Evolutionary conservation across 2,329 filamentous ascomycete species (phyloP).

Genomic region (Diaporthe nobilis): DNA sequence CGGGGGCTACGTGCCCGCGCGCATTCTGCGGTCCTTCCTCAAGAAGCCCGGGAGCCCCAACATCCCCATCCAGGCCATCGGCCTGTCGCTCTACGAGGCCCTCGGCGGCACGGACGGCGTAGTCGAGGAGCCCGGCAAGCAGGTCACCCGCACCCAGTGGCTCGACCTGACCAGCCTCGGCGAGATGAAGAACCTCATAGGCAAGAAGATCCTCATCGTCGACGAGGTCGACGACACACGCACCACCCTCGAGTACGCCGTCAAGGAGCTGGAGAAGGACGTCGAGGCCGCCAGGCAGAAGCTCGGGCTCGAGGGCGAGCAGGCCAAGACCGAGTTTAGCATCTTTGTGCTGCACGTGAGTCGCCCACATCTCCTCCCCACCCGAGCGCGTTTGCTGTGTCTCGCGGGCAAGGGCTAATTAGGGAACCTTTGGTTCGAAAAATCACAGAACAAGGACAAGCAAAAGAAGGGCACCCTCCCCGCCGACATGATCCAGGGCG

Average conservation of each 20-base stretch:
- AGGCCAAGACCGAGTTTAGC: slow-evolving; percentile 86
- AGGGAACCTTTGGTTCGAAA: no score
- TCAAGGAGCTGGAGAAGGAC: slow-evolving; percentile 94
- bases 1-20: slow-evolving; percentile 95
- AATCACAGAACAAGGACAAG: slow-evolving; percentile 92
- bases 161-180: slow-evolving; percentile 87
- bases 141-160: slow-evolving; percentile 98
- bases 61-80: slow-evolving; percentile 99
- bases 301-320: slow-evolving; percentile 65
- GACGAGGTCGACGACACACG: slow-evolving; percentile 97
- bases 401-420: neutral
- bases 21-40: slow-evolving; percentile 97
- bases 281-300: slow-evolving; percentile 84
- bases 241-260: slow-evolving; percentile 94
- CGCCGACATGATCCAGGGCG: slow-evolving; percentile 78
- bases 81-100: slow-evolving; percentile 94
- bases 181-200: slow-evolving; percentile 89
- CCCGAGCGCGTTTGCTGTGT: neutral
- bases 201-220: slow-evolving; percentile 92
- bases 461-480: slow-evolving; percentile 91
- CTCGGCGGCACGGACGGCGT: slow-evolving; percentile 67
- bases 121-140: slow-evolving; percentile 87
- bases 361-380: slow-evolving; percentile 44
- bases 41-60: slow-evolving; percentile 89
- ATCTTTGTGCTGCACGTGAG: slow-evolving; percentile 95